Conservation (phyloP, 2,329 filamentous ascomycete species). For the Colletotrichum australisinense region DNA sequence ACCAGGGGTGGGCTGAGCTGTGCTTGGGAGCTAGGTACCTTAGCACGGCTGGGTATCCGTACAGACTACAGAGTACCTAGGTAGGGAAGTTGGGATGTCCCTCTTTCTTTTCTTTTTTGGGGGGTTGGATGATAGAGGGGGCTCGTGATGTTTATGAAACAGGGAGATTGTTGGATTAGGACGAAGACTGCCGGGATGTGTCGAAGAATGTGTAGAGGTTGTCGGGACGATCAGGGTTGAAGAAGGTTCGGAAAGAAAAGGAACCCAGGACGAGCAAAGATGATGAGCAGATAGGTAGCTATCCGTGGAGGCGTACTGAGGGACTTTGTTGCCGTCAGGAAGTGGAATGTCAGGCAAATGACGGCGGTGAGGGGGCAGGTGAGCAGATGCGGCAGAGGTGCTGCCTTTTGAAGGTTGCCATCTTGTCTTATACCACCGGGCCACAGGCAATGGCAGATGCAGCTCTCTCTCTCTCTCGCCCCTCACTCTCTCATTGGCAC, state of each 20-base stretch:
- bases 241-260: not conserved
- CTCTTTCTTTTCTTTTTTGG: not conserved
- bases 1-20: conserved; percentile 1
- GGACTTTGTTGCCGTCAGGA: conserved; percentile 8
- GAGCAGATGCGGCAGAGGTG: not conserved
- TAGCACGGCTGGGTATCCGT: too few species aligned
- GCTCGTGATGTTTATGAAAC: conserved; percentile 35
- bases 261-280: not conserved
- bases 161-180: conserved; percentile 4
- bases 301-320: not conserved
- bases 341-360: not conserved
- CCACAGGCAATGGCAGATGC: not conserved
- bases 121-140: not conserved
- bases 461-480: not conserved
- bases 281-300: not conserved
- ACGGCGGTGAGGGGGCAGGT: conserved; percentile 16
- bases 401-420: conserved; percentile 9
- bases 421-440: conserved; percentile 18
- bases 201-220: not conserved
- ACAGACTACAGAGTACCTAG: too few species aligned
- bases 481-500: not conserved
- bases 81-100: not conserved
- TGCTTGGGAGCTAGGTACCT: not conserved
- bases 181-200: not conserved
- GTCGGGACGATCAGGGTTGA: not conserved